Base-by-base conservation (phyloP, 495 filamentous ascomycete genomes). In the Barbatosphaeria neglecta region DNA sequence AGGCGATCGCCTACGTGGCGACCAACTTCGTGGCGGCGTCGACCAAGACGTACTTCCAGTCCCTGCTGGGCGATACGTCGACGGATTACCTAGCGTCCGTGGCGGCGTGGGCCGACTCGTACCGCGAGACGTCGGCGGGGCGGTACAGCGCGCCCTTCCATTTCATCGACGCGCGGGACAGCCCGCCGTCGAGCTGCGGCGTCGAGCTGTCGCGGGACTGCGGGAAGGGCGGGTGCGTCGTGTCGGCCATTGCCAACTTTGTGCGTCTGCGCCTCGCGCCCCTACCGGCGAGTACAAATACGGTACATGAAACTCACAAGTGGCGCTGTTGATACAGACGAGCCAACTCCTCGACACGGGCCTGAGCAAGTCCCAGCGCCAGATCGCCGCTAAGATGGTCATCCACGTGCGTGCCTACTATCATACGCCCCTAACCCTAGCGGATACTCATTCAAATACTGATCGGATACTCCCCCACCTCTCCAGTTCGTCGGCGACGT, bases 141-240 rank as follows among this genome's bases (percentile, higher is more conserved):
- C 59, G 48, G 22, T 83, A 70, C 65, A 75, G 71, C 22, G 60
- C 64, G 7, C 62, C 71, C 0, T 75, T 65, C 46, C 81, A 84
- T 58, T 82, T 67, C 54, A 78, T 83, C 54, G 78, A 86, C 62
- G 81, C 80, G 6, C 59, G 77, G 39, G 82, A 86, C 51, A 61
- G 64, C 39, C 82, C 82, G 28, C 70, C 71, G 0, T 72, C 77
- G 2, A 62, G 55, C 44, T 86, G 82, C 61, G 67, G 71, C 43
- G 73, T 85, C 17, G 55, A 73, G 28, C 71, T 73, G 20, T 49
- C 58, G 13, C 68, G 78, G 7, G 82, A 84, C 55, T 86, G 82
- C 54, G 69, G 67, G 9, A 49, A 44, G 4, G 60, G 61, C 6
- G 80, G 80, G 5, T 86, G 82, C 56, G 61, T 76, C 37, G 68